Percentiles rank a stretch among this genome's conserved stretches.
These are phyloP conservation scores for Mucor circinelloides DNA, from an alignment of 371 early-diverging fungal genomes.

Conservation along the genomic window DNA sequence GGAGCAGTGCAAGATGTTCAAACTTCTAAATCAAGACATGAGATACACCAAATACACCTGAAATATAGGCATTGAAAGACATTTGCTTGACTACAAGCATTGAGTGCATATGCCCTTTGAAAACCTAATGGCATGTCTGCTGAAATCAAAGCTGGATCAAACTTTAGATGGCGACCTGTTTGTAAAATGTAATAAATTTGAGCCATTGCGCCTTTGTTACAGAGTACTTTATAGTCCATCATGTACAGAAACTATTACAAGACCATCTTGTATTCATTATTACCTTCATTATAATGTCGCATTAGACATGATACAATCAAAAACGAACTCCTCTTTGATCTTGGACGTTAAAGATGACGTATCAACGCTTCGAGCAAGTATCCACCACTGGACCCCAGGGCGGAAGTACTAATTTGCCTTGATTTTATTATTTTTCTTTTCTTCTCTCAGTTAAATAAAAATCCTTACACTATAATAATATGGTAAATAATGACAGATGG, in stretches of 20 bases:
- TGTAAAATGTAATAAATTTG: background rate
- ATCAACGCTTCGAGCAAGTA: background rate
- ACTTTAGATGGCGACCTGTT: background rate
- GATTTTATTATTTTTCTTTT: background rate
- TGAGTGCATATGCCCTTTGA: background rate
- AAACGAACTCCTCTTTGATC: background rate
- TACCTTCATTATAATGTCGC: background rate
- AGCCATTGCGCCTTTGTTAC: background rate
- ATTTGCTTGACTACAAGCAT: background rate
- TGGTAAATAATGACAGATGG: background rate
- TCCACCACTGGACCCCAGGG: constrained; percentile 1
- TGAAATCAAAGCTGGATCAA: background rate
- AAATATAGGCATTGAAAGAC: background rate
- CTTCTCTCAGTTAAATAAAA: background rate
- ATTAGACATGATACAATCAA: background rate
- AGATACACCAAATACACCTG: background rate
- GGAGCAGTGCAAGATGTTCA: background rate
- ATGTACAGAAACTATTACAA: background rate
- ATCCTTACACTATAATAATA: constrained; percentile 4
- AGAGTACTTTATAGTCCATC: background rate
- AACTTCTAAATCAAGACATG: background rate
- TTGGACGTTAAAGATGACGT: background rate
- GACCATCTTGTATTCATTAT: background rate
- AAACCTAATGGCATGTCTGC: background rate
- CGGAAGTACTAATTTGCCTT: background rate